Percentiles rank a stretch among this genome's conserved stretches.
Conservation (phyloP, 495 filamentous ascomycete genomes). For the Neurospora discreta region DNA sequence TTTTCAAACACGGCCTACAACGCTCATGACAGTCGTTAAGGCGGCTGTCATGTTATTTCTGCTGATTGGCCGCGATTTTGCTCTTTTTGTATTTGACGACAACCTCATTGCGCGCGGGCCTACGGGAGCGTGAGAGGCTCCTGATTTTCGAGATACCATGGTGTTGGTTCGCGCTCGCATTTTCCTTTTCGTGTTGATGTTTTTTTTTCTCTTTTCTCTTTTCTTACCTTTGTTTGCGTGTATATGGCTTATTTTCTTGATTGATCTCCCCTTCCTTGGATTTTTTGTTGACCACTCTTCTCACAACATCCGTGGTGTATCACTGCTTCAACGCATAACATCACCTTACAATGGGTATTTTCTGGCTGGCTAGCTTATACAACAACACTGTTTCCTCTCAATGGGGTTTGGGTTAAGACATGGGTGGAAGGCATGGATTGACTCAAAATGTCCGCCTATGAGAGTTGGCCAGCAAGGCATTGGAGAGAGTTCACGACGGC, state of each 20-base stretch:
- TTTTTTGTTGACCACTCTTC: neutral
- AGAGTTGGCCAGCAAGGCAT: neutral
- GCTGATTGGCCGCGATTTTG: neutral
- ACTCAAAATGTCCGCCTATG: neutral
- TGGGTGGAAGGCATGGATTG: neutral
- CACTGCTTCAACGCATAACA: neutral
- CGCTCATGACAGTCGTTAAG: neutral
- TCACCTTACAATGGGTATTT: neutral
- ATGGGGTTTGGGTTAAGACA: neutral
- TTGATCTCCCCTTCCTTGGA: neutral
- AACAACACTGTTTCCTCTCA: neutral
- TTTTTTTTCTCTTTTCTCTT: slow-evolving; percentile 1
- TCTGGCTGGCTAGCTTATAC: neutral
- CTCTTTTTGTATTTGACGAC: neutral
- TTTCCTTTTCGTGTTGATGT: slow-evolving; percentile 2
- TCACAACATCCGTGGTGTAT: neutral
- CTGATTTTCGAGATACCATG: neutral
- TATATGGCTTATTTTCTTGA: neutral
- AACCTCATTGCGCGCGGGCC: neutral
- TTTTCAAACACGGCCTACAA: neutral
- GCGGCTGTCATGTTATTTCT: neutral
- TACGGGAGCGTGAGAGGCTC: neutral
- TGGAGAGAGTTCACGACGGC: neutral
- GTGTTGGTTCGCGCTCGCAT: neutral
- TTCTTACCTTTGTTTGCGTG: neutral